phyloP scores from a whole-genome alignment of 768 basidiomycete genomes.

The Phallus indusiatus region DNA sequence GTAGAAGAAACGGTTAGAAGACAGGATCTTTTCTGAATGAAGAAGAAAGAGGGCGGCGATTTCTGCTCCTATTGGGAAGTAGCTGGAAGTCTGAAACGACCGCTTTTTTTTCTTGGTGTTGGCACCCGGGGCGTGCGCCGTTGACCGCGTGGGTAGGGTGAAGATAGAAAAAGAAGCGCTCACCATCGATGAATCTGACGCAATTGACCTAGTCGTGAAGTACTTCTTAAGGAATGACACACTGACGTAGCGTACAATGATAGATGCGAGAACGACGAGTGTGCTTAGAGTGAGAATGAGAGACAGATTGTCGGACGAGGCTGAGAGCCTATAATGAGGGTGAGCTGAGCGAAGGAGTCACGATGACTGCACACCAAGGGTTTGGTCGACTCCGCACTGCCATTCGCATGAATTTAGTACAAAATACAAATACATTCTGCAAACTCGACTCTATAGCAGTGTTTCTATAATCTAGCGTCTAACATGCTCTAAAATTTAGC shows the following conservation, averaged over 20 bases:
- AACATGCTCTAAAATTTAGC: not conserved
- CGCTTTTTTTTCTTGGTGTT: not conserved
- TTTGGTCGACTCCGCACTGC: not conserved
- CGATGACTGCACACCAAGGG: not conserved
- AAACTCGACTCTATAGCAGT: not conserved
- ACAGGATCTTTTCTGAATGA: not conserved
- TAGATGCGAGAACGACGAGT: not conserved
- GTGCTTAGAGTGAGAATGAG: not conserved
- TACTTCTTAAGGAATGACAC: slow-evolving; percentile 4
- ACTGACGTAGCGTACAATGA: not conserved
- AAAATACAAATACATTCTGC: not conserved
- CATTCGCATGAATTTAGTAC: no score
- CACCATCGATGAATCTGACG: slow-evolving; percentile 6
- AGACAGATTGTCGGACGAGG: not conserved
- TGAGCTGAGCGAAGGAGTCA: not conserved
- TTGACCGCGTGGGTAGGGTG: not conserved
- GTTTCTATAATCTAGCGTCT: not conserved
- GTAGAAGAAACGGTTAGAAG: not conserved
- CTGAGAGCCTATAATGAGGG: not conserved
- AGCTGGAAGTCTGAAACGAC: not conserved
- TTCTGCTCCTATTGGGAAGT: no score
- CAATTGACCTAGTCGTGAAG: not conserved
- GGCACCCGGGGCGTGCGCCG: not conserved
- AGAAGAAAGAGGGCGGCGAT: not conserved
- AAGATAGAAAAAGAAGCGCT: not conserved